Base-by-base conservation (phyloP, 164 flowering plant species). In the Vitis amurensis region DNA sequence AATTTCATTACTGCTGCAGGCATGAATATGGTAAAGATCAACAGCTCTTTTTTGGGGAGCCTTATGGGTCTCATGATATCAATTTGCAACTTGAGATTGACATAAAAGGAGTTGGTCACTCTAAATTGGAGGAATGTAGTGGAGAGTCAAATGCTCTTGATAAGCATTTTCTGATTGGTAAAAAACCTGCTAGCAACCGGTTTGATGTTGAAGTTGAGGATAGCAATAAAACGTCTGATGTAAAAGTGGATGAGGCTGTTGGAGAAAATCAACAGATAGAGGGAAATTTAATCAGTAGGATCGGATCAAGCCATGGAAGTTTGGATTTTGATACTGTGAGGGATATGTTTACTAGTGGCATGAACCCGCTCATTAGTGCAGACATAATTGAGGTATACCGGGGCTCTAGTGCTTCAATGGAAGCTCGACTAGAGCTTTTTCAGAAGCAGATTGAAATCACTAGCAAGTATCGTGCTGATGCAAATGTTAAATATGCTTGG, bases 401-500 rank as follows among this genome's bases (percentile, higher is more conserved):
- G 13, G 69, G 78, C 58, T 71, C 85, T 52, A 76, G 86, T 76
- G 53, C 37, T 55, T 47, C 68, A 0, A 67, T 72, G 71, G 73
- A 80, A 69, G 81, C 83, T 74, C 82, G 87, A 8, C 67, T 73
- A 47, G 88, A 89, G 77, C 80, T 87, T 60, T 96, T 96, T 57
- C 70, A 81, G 55, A 90, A 89, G 82, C 99, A 93, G 74, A 80
- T 80, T 50, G 97, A 91, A 67, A 82, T 91, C 15, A 89, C 88
- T 1, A 69, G 69, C 31, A 84, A 73, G 55, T 71, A 63, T 64
- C 94, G 92, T 59, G 97, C 98, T 9, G 77, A 83, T 79, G 88
- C 99, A 37, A 93, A 90, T 85, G 85, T 96, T 68, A 75, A 69
- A 9, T 86, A 77, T 87, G 99, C 93, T 19, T 96, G 99, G 99